Percentiles rank a stretch among this genome's conserved stretches.
Evolutionary conservation across 768 basidiomycete genomes (phyloP).

Genomic region (Amanita phalloides): DNA sequence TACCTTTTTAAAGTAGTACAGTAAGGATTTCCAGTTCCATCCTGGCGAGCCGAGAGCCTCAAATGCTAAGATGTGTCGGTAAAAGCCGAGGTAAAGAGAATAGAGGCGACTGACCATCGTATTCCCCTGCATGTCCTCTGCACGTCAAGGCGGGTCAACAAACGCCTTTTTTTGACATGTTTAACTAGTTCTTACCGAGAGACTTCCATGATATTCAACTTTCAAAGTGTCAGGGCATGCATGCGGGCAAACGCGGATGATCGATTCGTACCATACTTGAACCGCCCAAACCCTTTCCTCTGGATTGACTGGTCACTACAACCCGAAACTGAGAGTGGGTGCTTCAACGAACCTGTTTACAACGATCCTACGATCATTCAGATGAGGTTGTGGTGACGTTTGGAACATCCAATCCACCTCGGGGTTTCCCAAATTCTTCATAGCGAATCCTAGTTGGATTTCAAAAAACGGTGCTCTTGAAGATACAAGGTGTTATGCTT

Average conservation of each 20-base stretch:
- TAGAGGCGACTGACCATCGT: background rate
- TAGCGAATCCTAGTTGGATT: background rate
- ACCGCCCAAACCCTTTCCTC: slow-evolving; percentile 8
- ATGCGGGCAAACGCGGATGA: background rate
- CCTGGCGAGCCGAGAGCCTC: slow-evolving; percentile 9
- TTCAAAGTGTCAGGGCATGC: background rate
- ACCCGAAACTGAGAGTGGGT: background rate
- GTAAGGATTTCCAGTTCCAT: slow-evolving; percentile 11
- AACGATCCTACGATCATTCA: background rate
- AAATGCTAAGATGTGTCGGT: background rate
- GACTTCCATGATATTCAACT: slow-evolving; percentile 6
- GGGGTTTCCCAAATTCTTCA: slow-evolving; percentile 4
- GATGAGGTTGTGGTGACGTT: slow-evolving; percentile 1
- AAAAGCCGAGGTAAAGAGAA: background rate
- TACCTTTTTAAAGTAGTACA: slow-evolving; percentile 11
- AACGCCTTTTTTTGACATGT: background rate
- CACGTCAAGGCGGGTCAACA: background rate
- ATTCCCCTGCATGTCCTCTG: slow-evolving; percentile 1
- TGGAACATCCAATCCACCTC: slow-evolving; percentile 3
- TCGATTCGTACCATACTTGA: slow-evolving; percentile 3
- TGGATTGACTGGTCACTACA: background rate
- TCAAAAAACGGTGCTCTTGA: background rate
- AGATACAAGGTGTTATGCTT: background rate
- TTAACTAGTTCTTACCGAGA: background rate
- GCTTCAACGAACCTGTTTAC: background rate